Percentiles rank a stretch among this genome's conserved stretches.
Conservation (phyloP, 768 basidiomycete species). For the Termitomyces sp. region DNA sequence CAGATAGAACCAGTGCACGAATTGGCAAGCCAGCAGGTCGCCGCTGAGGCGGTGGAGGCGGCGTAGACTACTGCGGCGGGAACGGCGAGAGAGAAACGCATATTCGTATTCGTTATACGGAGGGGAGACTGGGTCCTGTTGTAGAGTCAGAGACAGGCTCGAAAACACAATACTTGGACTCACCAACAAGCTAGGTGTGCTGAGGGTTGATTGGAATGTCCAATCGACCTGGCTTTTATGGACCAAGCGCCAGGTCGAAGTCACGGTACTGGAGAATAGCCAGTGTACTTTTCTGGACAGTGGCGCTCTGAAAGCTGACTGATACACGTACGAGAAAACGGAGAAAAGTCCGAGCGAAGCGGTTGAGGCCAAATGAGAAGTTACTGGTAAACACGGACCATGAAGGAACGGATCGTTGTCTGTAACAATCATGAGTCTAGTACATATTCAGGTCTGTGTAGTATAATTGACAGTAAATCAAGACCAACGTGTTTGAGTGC, state of each 20-base stretch:
- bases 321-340: background rate
- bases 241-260: background rate
- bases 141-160: background rate
- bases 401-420: background rate
- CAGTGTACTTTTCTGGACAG: background rate
- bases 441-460: background rate
- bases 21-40: background rate
- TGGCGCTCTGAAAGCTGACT: background rate
- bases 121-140: background rate
- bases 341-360: background rate
- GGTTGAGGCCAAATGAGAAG: background rate
- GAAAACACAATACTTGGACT: background rate
- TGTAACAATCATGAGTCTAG: background rate
- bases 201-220: too few relatives aligned
- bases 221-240: background rate
- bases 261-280: background rate
- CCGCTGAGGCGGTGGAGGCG: background rate
- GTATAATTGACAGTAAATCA: background rate
- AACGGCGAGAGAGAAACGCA: background rate
- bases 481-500: background rate
- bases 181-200: background rate
- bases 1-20: background rate
- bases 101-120: background rate
- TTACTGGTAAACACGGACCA: background rate
- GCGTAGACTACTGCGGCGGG: background rate